Base-by-base conservation (phyloP, 768 basidiomycete genomes). In the Guyanaporus albipodus region DNA sequence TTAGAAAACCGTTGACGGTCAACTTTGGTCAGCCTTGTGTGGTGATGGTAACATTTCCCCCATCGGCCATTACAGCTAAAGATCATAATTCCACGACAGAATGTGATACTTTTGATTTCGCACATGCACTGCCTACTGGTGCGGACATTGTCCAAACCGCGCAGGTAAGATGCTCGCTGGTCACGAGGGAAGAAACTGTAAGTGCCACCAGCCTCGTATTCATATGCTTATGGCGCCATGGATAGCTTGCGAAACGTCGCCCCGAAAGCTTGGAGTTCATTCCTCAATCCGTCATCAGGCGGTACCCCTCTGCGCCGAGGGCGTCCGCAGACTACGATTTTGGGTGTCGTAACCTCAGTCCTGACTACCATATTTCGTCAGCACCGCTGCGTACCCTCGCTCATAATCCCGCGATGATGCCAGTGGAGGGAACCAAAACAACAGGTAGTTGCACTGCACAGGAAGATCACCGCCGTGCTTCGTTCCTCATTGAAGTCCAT, bases 261-360 rank as follows among this genome's bases (percentile, higher is more conserved):
- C 60, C 59, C 19, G 56, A 58, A 32, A 50, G 62, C 23, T 41
- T 62, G 35, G 44, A 46, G 8, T 62, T 63, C 38, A 38, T 62
- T 40, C 60, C 60, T 19, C 62, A 58, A 19, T 64, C 60, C 2
- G 62, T 64, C 27, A 39, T 61, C 18, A 49, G 53, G 27, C 62
- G 59, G 31, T 46, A 56, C 44, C 61, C 61, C 3, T 51, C 56
- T 2, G 45, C 33, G 0, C 19, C 48, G 11, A 42, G 18, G 18
- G 28, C 23, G 29, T 46, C 48, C 0, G 8, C 40, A 4, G 29
- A 17, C n/a, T 46, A 39, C 28, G 44, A 36, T n/a, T 28, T 35
- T 44, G 49, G 29, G 11, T 28, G 34, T 18, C 42, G 17, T 15
- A 8, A 43, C 17, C 21, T 48, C 15, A 21, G 8, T 32, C 28